Conservation (phyloP, 345 rosid genomes). For the Clarkia xantiana region DNA sequence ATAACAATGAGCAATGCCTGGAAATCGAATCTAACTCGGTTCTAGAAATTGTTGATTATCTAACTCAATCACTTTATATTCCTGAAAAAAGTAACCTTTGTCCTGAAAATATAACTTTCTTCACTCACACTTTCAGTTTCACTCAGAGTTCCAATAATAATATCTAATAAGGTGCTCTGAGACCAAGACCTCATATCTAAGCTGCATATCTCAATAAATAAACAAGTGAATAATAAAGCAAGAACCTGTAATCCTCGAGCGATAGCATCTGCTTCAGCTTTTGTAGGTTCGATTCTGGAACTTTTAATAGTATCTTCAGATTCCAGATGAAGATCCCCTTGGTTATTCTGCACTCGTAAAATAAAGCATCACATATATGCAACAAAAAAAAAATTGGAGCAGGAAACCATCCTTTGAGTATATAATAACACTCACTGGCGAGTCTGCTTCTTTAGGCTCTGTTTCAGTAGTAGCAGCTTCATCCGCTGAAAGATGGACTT, state of each 20-base stretch:
- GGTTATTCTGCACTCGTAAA: conserved; percentile 31
- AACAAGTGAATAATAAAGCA: conserved; percentile 5
- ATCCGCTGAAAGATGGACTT: conserved; percentile 8
- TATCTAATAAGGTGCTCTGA: too few species aligned
- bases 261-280: conserved; percentile 90
- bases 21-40: too few species aligned
- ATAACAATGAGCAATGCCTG: not conserved
- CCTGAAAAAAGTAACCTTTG: too few species aligned
- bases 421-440: conserved; percentile 37
- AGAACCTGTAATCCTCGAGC: conserved; percentile 84
- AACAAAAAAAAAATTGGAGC: conserved; percentile 4
- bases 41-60: not conserved
- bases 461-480: conserved; percentile 19
- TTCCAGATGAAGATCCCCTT: conserved; percentile 51
- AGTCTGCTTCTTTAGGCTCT: conserved; percentile 26
- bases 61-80: too few species aligned
- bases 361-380: conserved; percentile 17
- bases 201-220: conserved; percentile 4
- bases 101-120: too few species aligned
- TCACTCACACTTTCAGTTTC: too few species aligned
- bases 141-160: too few species aligned
- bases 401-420: conserved; percentile 1
- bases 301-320: conserved; percentile 41
- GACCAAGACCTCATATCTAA: not conserved
- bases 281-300: conserved; percentile 76